Conservation (phyloP, 441 rosid species). For the Croton setiger region DNA sequence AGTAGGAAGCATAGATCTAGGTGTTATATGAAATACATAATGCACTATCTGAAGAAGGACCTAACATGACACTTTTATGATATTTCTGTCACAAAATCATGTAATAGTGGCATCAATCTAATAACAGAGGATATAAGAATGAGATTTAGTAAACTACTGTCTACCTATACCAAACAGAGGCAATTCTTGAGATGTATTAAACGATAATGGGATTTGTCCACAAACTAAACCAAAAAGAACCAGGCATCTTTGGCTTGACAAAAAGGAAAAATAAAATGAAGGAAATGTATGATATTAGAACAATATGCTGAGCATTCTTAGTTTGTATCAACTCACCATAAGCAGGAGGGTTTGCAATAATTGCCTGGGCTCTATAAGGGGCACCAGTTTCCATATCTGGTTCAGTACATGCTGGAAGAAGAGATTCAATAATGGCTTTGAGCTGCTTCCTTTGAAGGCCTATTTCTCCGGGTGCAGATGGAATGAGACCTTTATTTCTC, state of each 20-base stretch:
- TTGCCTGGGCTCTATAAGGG: slow-evolving; percentile 91
- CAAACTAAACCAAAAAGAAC: slow-evolving; percentile 5
- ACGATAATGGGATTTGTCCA: neutral
- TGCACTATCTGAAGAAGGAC: neutral
- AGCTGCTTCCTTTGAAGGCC: slow-evolving; percentile 80
- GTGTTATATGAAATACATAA: neutral
- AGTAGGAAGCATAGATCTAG: neutral
- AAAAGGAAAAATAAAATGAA: neutral
- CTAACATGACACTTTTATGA: neutral
- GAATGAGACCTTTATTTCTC: slow-evolving; percentile 94
- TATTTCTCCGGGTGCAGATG: slow-evolving; percentile 96
- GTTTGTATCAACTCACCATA: slow-evolving; percentile 51
- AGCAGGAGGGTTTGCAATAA: slow-evolving; percentile 98
- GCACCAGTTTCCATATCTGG: slow-evolving; percentile 74
- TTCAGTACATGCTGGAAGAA: slow-evolving; percentile 93
- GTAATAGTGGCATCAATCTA: neutral
- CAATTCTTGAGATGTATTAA: neutral
- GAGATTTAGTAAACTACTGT: neutral
- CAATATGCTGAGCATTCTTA: neutral
- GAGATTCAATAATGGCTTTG: slow-evolving; percentile 92
- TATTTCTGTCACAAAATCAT: slow-evolving; percentile 1
- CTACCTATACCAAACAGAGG: slow-evolving; percentile 2
- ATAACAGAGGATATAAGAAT: neutral
- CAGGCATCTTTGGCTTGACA: neutral
- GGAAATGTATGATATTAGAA: neutral